Evolutionary conservation across 192 early-diverging fungal species (phyloP).

Genomic region (Backusella westeae): DNA sequence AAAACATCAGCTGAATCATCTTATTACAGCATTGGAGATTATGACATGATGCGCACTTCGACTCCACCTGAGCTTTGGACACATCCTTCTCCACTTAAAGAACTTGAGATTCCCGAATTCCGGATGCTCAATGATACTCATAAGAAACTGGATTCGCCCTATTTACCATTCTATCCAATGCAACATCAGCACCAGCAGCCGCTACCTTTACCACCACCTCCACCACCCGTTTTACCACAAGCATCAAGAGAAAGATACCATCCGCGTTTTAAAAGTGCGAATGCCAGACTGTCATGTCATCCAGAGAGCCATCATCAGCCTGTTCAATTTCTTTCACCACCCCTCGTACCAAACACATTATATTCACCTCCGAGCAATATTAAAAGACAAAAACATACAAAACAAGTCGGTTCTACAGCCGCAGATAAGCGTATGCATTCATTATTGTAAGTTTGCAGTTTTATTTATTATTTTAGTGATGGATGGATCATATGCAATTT

Average conservation of each 20-base stretch:
- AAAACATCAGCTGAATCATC: not conserved
- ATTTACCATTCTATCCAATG: not conserved
- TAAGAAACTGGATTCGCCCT: not conserved
- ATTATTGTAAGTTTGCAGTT: not conserved
- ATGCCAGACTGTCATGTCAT: conserved; percentile 5
- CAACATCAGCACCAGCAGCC: not conserved
- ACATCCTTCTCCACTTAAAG: not conserved
- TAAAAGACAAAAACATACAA: not conserved
- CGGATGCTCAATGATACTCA: not conserved
- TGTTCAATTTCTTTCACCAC: not conserved
- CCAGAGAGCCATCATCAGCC: not conserved
- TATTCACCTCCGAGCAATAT: not conserved
- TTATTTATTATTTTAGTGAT: not conserved
- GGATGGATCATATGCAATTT: not conserved
- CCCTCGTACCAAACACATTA: not conserved
- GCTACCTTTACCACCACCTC: not conserved
- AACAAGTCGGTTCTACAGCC: not conserved
- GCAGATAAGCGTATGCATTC: not conserved
- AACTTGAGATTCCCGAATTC: not conserved
- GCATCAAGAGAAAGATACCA: not conserved
- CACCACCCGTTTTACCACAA: not conserved
- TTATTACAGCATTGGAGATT: not conserved
- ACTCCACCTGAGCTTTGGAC: not conserved
- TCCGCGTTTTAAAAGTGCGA: conserved; percentile 11
- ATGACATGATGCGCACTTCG: not conserved